These are phyloP conservation scores for Epicoccum nigrum DNA, from an alignment of 2,329 filamentous ascomycete species.

Conservation along the genomic window DNA sequence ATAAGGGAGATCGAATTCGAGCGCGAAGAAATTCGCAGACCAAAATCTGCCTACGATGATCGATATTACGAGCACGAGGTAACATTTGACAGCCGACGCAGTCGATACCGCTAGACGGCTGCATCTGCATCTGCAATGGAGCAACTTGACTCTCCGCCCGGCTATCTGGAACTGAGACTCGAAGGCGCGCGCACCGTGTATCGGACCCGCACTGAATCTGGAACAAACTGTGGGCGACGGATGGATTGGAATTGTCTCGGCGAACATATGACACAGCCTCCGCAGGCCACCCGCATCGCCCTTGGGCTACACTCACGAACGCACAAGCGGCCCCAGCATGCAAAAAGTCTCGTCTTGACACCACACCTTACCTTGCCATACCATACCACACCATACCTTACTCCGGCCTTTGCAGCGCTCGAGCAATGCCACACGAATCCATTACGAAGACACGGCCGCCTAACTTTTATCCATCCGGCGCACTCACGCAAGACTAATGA, in stretches of 20 bases:
- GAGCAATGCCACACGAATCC: slow-evolving; percentile 25
- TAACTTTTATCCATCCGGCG: slow-evolving; percentile 19
- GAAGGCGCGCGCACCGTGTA: slow-evolving; percentile 10
- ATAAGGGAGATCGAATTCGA: slow-evolving; percentile 69
- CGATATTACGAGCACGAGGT: slow-evolving; percentile 71
- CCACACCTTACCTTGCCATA: slow-evolving; percentile 5
- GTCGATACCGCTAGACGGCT: slow-evolving; percentile 47
- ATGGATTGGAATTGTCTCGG: slow-evolving; percentile 18
- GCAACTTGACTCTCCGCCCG: neutral
- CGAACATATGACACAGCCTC: slow-evolving; percentile 9
- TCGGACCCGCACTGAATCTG: slow-evolving; percentile 16
- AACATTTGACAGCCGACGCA: slow-evolving; percentile 61
- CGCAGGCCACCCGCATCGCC: neutral
- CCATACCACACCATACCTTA: no score
- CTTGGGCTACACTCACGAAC: neutral
- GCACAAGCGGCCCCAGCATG: neutral
- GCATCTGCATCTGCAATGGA: slow-evolving; percentile 3
- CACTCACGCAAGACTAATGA: slow-evolving; percentile 35
- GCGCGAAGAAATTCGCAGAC: slow-evolving; percentile 58
- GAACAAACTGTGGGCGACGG: slow-evolving; percentile 7
- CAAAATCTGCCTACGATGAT: slow-evolving; percentile 63
- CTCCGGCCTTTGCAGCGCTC: slow-evolving; percentile 27
- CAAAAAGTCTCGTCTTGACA: slow-evolving; percentile 40
- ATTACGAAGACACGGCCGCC: slow-evolving; percentile 24
- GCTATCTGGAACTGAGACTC: slow-evolving; percentile 8